phyloP scores from a whole-genome alignment of 306 rosid genomes.

The Purshia tridentata region DNA sequence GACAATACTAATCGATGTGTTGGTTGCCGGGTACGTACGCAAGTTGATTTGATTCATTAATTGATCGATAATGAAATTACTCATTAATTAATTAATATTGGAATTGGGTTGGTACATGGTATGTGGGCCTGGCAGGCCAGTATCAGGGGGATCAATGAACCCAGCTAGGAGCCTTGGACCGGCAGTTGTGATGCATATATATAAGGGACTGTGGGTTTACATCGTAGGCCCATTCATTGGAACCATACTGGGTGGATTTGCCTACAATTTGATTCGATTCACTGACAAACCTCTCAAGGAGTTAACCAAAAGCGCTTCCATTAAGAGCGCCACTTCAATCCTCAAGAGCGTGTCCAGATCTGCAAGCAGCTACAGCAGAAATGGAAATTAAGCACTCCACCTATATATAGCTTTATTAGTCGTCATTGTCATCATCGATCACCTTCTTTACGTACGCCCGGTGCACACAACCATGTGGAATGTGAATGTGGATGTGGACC shows the following conservation, averaged over 20 bases:
- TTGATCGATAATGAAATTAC: no score
- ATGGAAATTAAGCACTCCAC: no score
- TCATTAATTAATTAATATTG: no score
- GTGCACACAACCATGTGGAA: neutral
- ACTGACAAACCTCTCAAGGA: constrained; percentile 54
- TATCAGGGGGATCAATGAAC: constrained; percentile 74
- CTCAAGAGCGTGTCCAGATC: no score
- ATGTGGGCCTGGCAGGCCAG: constrained; percentile 29
- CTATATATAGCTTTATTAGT: no score
- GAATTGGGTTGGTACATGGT: neutral
- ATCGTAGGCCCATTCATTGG: constrained; percentile 49
- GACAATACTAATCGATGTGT: constrained; percentile 50
- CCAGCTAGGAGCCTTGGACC: constrained; percentile 79
- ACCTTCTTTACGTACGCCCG: neutral
- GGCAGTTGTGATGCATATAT: constrained; percentile 44
- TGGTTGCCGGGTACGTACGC: constrained; percentile 61
- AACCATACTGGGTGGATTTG: constrained; percentile 44
- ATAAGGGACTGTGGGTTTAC: constrained; percentile 51
- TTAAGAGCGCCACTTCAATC: neutral
- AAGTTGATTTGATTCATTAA: no score
- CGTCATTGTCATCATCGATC: no score
- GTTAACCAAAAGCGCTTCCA: constrained; percentile 29
- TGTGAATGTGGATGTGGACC: neutral
- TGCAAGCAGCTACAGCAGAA: no score
- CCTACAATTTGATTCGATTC: constrained; percentile 49